Base-by-base conservation (phyloP, 2,329 filamentous ascomycete genomes). In the Arthroderma sp. region DNA sequence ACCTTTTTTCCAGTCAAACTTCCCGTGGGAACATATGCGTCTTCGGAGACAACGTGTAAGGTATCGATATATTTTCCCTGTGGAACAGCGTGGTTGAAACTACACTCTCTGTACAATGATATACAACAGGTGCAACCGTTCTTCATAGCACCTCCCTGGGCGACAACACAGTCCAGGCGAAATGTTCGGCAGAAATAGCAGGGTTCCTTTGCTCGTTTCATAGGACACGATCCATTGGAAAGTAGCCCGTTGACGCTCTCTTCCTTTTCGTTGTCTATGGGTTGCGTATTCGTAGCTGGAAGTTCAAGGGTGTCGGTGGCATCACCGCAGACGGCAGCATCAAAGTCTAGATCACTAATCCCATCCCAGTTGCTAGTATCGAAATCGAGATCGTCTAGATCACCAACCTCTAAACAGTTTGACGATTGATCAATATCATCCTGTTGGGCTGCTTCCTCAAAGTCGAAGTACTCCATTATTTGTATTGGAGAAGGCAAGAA, bases 391-490 rank as follows among this genome's bases (percentile, higher is more conserved):
- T 43, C 36, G 6, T 28, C 36, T 31, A 29, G 29, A 22, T 63
- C 62, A 3, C 15, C 15, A 22, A 62, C 49, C 41, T 66, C 63
- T 41, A 59, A 55, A 31, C 54, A 54, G 49, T 64, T 52, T 5
- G 63, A 68, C 43, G 59, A 61, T 43, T 61, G 15, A 22, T 22
- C 15, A 22, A 22, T 53, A 49, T 68, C 65, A 27, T 64, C 61
- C 40, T 56, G 51, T 29, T 55, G 58, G 15, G 66, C 65, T 31
- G 67, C 67, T 46, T 65, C 61, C 48, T 69, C 65, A 48, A 70
- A 69, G 48, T 70, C 60, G 50, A 70, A 70, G 54, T 67, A 70
- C 52, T 69, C 67, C 67, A 70, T 67, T 32, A 38, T 52, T 28
- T 36, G 34, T 29, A 43, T 7, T 22, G 10, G 28, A n/a, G 41